Evolutionary conservation across 1,284 basidiomycete species (phyloP), one percentile per base, ranked within the genome.

Genomic region (Xerocomus nothofagi): DNA sequence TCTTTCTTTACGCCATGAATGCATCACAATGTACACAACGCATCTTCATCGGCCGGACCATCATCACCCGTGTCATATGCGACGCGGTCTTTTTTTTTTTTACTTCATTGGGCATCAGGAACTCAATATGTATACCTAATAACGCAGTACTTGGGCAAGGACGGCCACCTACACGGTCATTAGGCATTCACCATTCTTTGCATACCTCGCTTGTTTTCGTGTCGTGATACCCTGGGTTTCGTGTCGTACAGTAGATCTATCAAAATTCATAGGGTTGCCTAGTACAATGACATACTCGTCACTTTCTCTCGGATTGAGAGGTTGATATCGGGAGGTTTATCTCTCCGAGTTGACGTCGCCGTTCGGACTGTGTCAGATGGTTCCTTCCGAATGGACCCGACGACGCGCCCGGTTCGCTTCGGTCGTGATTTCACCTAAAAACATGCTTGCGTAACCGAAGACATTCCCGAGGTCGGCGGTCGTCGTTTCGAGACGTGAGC

Each of bases 1-100:
- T 39, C 32, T 27, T 17, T 53, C 23, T 26, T 49, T 24, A 50
- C 39, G 57, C 57, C 49, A 43, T 36, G 49, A 42, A 49, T 60
- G 59, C 62, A 45, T 48, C 17, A 62, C 59, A 64, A 60, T 60
- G 59, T 60, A 60, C 42, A 44, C 54, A 50, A n/a, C 20, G 59
- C 62, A 60, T 64, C 49, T 21, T 24, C 30, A 26, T 50, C 36
- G 57, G 61, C 57, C 9, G 57, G 47, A 63, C 49, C 39, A 43
- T 38, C 31, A n/a, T n/a, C 6, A 34, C 30, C 26, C 24, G 31
- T 45, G 44, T 39, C 34, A 33, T 38, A 44, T 61, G 23, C 31
- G 20, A 26, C 15, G 26, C 24, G 11, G 24, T 23, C 37, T 40
- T n/a, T 39, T 39, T 43, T 6, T 18, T 23, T 39, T 40, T n/a